A percentile compares a stretch with the other conserved stretches of the same genome.
These are phyloP conservation scores for Candida krabiensis DNA, from an alignment of 805 yeast genomes.

Conservation along the genomic window DNA sequence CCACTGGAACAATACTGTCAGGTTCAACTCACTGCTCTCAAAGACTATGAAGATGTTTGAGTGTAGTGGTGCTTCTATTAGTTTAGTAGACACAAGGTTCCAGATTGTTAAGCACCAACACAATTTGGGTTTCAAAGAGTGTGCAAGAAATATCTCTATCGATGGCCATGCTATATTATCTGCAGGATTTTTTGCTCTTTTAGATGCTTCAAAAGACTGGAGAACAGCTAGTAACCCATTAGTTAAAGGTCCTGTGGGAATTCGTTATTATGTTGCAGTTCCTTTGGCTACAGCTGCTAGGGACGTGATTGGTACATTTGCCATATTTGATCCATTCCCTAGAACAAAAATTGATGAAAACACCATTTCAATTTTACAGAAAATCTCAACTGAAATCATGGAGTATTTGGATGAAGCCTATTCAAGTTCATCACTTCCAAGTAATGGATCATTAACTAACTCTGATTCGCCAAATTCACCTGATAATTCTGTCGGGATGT, in stretches of 20 bases:
- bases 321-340: constrained; percentile 54
- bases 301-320: constrained; percentile 53
- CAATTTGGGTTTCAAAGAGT: constrained; percentile 46
- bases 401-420: constrained; percentile 38
- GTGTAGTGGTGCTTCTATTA: constrained; percentile 55
- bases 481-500: constrained; percentile 13
- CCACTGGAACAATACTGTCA: constrained; percentile 48
- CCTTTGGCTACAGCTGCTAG: constrained; percentile 46
- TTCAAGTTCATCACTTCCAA: constrained; percentile 1
- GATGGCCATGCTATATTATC: constrained; percentile 73
- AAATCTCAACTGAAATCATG: constrained; percentile 43
- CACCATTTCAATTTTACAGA: constrained; percentile 37
- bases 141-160: constrained; percentile 56
- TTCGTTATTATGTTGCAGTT: constrained; percentile 65
- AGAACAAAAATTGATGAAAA: constrained; percentile 37
- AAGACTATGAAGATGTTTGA: constrained; percentile 42
- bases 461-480: constrained; percentile 10
- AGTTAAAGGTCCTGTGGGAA: constrained; percentile 58
- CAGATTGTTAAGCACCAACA: constrained; percentile 52
- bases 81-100: constrained; percentile 49
- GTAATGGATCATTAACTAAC: not conserved
- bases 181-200: constrained; percentile 48
- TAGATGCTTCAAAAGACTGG: constrained; percentile 72
- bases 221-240: constrained; percentile 61
- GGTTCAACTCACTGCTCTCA: constrained; percentile 40